phyloP scores from a whole-genome alignment of 805 yeast genomes.

The Tetrapisispora fleetii region DNA sequence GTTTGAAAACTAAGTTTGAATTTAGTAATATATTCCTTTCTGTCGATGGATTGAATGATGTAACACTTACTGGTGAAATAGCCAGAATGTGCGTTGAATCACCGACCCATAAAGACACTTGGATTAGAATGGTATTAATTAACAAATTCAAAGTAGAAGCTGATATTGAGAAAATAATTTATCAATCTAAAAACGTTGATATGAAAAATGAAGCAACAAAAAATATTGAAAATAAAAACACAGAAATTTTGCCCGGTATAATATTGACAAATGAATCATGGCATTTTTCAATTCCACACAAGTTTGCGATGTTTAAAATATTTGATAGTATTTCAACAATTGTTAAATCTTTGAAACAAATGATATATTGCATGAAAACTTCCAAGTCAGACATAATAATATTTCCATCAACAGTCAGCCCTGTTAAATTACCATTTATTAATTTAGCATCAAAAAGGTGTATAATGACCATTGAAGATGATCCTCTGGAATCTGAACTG shows the following conservation, averaged over 20 bases:
- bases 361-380: constrained; percentile 39
- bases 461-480: constrained; percentile 68
- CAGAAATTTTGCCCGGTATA: constrained; percentile 29
- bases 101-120: constrained; percentile 36
- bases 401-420: constrained; percentile 30
- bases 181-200: constrained; percentile 11
- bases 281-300: constrained; percentile 57
- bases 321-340: constrained; percentile 68
- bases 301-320: constrained; percentile 65
- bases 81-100: constrained; percentile 43
- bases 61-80: constrained; percentile 25
- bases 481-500: constrained; percentile 76
- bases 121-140: constrained; percentile 41
- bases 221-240: not conserved
- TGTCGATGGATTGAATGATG: constrained; percentile 14
- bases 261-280: constrained; percentile 33
- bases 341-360: constrained; percentile 56
- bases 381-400: constrained; percentile 32
- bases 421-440: constrained; percentile 46
- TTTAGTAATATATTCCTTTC: constrained; percentile 21
- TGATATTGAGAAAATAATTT: constrained; percentile 25
- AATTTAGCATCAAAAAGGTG: constrained; percentile 46
- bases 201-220: too few species aligned
- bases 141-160: constrained; percentile 27
- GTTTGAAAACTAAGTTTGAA: constrained; percentile 41